phyloP scores from a whole-genome alignment of 805 yeast species.

The Huiozyma naganishii region DNA sequence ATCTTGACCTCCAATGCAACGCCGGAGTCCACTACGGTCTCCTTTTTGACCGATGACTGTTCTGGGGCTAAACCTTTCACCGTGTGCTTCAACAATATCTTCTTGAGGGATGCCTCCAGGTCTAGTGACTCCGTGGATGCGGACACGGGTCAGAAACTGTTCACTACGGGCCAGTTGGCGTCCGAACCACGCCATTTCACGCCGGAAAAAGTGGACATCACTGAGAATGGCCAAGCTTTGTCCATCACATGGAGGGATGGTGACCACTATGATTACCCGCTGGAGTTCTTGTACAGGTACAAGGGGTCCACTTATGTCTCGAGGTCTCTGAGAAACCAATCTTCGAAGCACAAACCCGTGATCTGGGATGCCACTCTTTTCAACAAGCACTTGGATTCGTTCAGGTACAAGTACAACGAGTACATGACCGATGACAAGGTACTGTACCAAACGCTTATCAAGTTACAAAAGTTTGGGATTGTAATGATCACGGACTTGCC shows the following conservation, averaged over 20 bases:
- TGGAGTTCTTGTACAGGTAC: conserved; percentile 37
- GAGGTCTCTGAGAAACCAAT: conserved; percentile 18
- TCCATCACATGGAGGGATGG: conserved; percentile 41
- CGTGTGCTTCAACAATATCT: conserved; percentile 38
- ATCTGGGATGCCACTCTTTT: conserved; percentile 32
- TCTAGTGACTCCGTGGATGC: conserved; percentile 39
- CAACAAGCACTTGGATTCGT: conserved; percentile 16
- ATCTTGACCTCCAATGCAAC: no score
- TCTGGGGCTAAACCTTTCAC: conserved; percentile 9
- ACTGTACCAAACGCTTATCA: conserved; percentile 32
- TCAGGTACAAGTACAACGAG: conserved; percentile 29
- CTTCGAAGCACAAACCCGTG: conserved; percentile 25
- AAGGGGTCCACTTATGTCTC: conserved; percentile 29
- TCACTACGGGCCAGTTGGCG: conserved; percentile 46
- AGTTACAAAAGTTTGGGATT: conserved; percentile 47
- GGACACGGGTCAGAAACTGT: conserved; percentile 41
- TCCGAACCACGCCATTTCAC: conserved; percentile 22
- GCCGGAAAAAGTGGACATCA: conserved; percentile 30
- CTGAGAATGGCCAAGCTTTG: conserved; percentile 26
- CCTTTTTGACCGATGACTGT: conserved; percentile 11
- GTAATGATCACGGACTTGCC: conserved; percentile 47
- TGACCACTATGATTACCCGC: conserved; percentile 33
- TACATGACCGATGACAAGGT: conserved; percentile 29
- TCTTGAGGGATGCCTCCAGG: conserved; percentile 58
- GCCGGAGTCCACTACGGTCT: conserved; percentile 14